These are phyloP conservation scores for Eutypa lata DNA, from an alignment of 2,329 filamentous ascomycete genomes.

Conservation along the genomic window DNA sequence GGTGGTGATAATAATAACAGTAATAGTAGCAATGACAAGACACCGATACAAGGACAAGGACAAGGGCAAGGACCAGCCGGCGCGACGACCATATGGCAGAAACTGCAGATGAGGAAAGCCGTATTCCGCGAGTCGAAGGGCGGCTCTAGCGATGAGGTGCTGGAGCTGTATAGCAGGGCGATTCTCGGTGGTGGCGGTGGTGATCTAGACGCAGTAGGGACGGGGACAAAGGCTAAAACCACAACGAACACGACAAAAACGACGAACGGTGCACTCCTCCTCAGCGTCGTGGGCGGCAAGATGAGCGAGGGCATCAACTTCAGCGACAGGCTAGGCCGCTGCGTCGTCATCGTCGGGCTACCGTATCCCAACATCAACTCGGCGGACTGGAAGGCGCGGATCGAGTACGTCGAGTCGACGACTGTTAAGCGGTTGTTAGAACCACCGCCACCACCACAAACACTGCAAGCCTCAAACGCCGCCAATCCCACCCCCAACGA, in stretches of 20 bases:
- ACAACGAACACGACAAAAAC: not conserved
- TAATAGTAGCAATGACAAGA: too few relatives aligned
- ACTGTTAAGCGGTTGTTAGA: constrained; percentile 35
- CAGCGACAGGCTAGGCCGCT: constrained; percentile 82
- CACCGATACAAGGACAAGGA: constrained; percentile 11
- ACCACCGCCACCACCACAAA: constrained; percentile 8
- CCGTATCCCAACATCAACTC: constrained; percentile 90
- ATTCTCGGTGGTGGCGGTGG: constrained; percentile 49
- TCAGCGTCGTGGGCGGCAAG: constrained; percentile 90
- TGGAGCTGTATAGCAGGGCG: constrained; percentile 68
- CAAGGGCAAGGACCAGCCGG: constrained; percentile 2
- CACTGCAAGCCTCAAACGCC: too few relatives aligned
- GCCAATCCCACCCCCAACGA: too few relatives aligned
- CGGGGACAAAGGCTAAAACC: not conserved
- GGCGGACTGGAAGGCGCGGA: constrained; percentile 89
- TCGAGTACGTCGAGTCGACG: constrained; percentile 76
- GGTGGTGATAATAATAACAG: constrained; percentile 21
- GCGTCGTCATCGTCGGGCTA: constrained; percentile 85
- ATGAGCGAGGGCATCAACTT: constrained; percentile 99
- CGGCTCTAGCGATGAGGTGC: constrained; percentile 62
- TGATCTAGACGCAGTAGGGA: not conserved
- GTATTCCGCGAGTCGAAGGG: constrained; percentile 59
- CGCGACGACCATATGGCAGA: constrained; percentile 53
- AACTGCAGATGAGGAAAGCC: constrained; percentile 55
- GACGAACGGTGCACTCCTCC: constrained; percentile 67